phyloP scores from a whole-genome alignment of 208 protist species.

The Borovskyia barvae region DNA sequence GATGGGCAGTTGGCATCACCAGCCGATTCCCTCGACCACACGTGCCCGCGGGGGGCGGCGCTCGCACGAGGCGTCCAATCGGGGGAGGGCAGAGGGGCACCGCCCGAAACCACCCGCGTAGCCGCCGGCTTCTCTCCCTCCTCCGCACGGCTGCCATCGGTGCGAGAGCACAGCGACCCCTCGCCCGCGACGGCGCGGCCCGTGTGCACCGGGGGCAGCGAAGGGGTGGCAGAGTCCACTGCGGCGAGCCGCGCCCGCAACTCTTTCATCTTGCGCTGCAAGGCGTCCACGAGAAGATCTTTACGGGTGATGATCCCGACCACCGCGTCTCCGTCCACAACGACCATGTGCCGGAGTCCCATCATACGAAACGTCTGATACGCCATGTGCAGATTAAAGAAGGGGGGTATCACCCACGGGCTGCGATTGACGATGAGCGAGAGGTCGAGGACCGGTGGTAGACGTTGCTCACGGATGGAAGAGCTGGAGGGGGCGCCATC shows the following conservation, averaged over 20 bases:
- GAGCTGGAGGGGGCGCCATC: slow-evolving; percentile 1
- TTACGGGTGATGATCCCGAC: slow-evolving; percentile 93
- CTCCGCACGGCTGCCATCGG: neutral
- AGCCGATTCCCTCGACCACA: too few species aligned
- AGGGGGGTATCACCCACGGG: slow-evolving; percentile 84
- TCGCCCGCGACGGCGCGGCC: neutral
- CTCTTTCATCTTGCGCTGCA: slow-evolving; percentile 49
- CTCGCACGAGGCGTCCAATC: too few species aligned
- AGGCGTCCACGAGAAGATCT: slow-evolving; percentile 76
- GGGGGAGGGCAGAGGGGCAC: neutral
- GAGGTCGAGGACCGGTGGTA: slow-evolving; percentile 69
- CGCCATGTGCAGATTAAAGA: slow-evolving; percentile 84
- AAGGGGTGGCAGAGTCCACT: slow-evolving; percentile 12
- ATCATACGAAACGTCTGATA: slow-evolving; percentile 91
- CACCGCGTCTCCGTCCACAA: slow-evolving; percentile 82
- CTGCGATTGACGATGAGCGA: slow-evolving; percentile 87
- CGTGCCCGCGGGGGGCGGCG: too few species aligned
- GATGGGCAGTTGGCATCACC: too few species aligned
- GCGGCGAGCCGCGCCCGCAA: slow-evolving; percentile 33
- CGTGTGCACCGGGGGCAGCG: slow-evolving; percentile 19
- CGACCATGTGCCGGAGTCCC: slow-evolving; percentile 92
- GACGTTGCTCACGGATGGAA: slow-evolving; percentile 17
- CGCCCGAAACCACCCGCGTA: too few species aligned
- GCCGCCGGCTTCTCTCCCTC: neutral
- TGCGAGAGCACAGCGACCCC: neutral